Base-by-base conservation (phyloP, 2,329 filamentous ascomycete species). In the Acarospora socialis region DNA sequence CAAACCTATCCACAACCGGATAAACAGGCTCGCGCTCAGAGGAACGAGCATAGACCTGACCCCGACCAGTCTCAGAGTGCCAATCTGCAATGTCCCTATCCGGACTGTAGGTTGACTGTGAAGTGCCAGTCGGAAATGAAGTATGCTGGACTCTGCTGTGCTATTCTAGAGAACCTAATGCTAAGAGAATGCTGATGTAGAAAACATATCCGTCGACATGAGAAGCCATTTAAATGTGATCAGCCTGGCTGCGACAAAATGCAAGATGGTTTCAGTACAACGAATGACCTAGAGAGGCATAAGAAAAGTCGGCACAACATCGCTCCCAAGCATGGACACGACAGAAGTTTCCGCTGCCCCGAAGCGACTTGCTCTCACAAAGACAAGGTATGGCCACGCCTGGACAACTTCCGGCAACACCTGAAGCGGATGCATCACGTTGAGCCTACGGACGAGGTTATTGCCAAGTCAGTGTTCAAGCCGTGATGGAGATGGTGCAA, bases 361-460 rank as follows among this genome's bases (percentile, higher is more conserved):
- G 57, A 68, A 4, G 54, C 54, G 5, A 46, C 57, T 14, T 83
- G 78, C 45, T 61, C 57, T 15, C 67, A 60, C 15, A 74, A 63
- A 39, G 59, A 59, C 1, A 92, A 92, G 50, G 57, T 66, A 21
- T 93, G 81, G 81, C 77, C 79, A 1, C 70, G 86, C 14, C 62
- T 76, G 30, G 86, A 94, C 53, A 94, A 94, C 47, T 93, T 93
- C 52, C 76, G 76, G 38, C 73, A 77, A 21, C 86, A 94, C 49
- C 64, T 92, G 27, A 62, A 59, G 30, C 69, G 77, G 7, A 72
- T 81, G 45, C 84, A 93, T 50, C 39, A 48, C 1, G 49, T 63
- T 4, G 54, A 63, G 23, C 50, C 65, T 35, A 42, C 54, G 1
- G 47, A 60, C 0, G 48, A 56, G 2, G 48, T 73, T 5, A 55